Conservation (phyloP, 2,329 filamentous ascomycete species). For the Dactylonectria macrodidyma region DNA sequence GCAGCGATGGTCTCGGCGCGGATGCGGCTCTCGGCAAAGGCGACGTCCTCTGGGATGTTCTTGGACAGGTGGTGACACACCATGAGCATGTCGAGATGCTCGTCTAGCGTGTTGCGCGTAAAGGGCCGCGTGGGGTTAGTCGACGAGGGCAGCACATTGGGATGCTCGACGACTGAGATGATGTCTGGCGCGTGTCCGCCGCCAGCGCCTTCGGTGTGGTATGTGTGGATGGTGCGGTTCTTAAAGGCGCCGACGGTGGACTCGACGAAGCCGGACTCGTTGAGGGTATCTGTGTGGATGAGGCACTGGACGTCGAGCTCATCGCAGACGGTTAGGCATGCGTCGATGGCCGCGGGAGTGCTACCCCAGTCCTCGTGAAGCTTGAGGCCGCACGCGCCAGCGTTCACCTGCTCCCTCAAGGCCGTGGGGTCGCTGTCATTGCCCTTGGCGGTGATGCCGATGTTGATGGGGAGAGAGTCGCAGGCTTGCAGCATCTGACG, state of each 20-base stretch:
- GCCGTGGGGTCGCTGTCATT: constrained; percentile 83
- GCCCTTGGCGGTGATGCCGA: constrained; percentile 94
- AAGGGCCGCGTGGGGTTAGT: constrained; percentile 95
- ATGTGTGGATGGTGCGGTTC: constrained; percentile 91
- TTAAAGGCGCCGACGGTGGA: constrained; percentile 90
- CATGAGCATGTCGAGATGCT: constrained; percentile 99
- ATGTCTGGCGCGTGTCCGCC: constrained; percentile 97
- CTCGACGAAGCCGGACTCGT: constrained; percentile 98
- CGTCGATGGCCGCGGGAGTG: constrained; percentile 92
- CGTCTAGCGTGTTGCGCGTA: constrained; percentile 92
- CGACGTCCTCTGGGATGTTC: constrained; percentile 95
- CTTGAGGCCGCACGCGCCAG: constrained; percentile 92
- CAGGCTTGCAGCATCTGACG: constrained; percentile 91
- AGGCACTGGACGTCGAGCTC: constrained; percentile 93
- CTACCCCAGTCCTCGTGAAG: constrained; percentile 97
- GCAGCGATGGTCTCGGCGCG: constrained; percentile 96
- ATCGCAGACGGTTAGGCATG: constrained; percentile 88
- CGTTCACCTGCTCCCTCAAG: constrained; percentile 84
- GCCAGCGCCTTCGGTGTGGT: constrained; percentile 96
- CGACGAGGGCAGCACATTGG: constrained; percentile 89
- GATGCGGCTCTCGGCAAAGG: constrained; percentile 95
- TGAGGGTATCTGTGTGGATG: constrained; percentile 96
- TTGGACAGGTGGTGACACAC: constrained; percentile 95
- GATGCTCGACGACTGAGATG: constrained; percentile 90
- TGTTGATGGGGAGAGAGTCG: constrained; percentile 86